phyloP scores from a whole-genome alignment of 805 yeast genomes.

The Blastobotrys robertii region DNA sequence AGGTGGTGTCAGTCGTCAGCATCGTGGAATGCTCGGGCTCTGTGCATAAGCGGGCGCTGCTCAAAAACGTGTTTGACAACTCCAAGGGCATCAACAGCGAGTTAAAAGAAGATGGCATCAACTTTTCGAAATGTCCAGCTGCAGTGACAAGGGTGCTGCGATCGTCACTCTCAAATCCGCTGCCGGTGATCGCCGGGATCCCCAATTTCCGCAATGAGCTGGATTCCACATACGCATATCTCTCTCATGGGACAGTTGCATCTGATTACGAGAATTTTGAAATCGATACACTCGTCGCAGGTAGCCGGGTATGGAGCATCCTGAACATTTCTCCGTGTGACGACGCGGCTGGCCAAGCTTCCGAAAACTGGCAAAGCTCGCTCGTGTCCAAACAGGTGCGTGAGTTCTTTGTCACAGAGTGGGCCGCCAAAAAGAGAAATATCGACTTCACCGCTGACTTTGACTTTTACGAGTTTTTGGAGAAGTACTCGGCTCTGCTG shows the following conservation, averaged over 20 bases:
- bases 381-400: slow-evolving; percentile 30
- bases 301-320: slow-evolving; percentile 30
- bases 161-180: slow-evolving; percentile 6
- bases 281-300: slow-evolving; percentile 17
- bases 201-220: slow-evolving; percentile 16
- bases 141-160: slow-evolving; percentile 11
- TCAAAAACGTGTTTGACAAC: slow-evolving; percentile 29
- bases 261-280: slow-evolving; percentile 14
- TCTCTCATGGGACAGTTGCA: slow-evolving; percentile 2
- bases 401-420: slow-evolving; percentile 28
- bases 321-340: slow-evolving; percentile 24
- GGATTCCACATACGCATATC: slow-evolving; percentile 21
- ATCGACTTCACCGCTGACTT: slow-evolving; percentile 33
- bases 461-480: slow-evolving; percentile 29
- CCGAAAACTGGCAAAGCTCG: slow-evolving; percentile 26
- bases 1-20: slow-evolving; percentile 28
- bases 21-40: slow-evolving; percentile 26
- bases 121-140: slow-evolving; percentile 16
- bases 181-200: slow-evolving; percentile 5
- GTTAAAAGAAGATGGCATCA: slow-evolving; percentile 29
- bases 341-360: slow-evolving; percentile 18
- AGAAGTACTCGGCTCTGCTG: slow-evolving; percentile 24
- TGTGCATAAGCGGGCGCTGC: slow-evolving; percentile 17
- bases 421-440: slow-evolving; percentile 28
- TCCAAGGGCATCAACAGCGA: slow-evolving; percentile 29